phyloP scores from a whole-genome alignment of 805 yeast genomes.

The Myxozyma monticola region DNA sequence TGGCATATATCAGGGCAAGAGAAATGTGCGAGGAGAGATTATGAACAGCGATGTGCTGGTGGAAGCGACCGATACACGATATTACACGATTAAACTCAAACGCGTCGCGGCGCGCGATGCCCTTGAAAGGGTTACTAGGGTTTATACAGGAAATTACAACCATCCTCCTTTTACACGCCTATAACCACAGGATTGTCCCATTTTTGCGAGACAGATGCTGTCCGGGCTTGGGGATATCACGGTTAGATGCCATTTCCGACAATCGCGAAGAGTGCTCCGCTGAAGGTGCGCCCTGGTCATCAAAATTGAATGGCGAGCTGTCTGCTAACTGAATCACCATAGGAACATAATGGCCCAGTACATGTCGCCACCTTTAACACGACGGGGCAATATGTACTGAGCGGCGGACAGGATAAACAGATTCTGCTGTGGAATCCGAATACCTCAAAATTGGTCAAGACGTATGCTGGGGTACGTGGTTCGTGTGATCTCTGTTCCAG shows the following conservation, averaged over 20 bases:
- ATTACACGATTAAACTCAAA: too few species aligned
- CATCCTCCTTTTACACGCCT: too few species aligned
- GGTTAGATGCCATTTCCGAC: slow-evolving; percentile 21
- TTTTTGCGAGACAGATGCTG: too few species aligned
- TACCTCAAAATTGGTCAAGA: slow-evolving; percentile 27
- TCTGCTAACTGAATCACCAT: background rate
- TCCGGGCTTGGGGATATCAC: too few species aligned
- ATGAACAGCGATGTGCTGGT: too few species aligned
- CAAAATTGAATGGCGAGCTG: background rate
- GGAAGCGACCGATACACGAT: too few species aligned
- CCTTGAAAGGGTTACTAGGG: too few species aligned
- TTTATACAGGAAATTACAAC: too few species aligned
- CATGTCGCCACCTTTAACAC: slow-evolving; percentile 35
- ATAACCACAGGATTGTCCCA: too few species aligned
- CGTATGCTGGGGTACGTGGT: slow-evolving; percentile 23
- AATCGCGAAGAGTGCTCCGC: slow-evolving; percentile 4
- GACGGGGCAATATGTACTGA: slow-evolving; percentile 34
- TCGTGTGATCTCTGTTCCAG: background rate
- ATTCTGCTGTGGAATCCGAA: slow-evolving; percentile 36
- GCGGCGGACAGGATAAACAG: slow-evolving; percentile 38
- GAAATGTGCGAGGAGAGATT: too few species aligned
- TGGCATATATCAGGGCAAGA: too few species aligned
- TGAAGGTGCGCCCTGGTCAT: slow-evolving; percentile 1
- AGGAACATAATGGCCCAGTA: slow-evolving; percentile 31
- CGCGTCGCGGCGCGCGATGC: too few species aligned